A percentile compares a stretch with the other conserved stretches of the same genome.
phyloP scores from a whole-genome alignment of 2,329 filamentous ascomycete species.

The Zymoseptoria brevis region DNA sequence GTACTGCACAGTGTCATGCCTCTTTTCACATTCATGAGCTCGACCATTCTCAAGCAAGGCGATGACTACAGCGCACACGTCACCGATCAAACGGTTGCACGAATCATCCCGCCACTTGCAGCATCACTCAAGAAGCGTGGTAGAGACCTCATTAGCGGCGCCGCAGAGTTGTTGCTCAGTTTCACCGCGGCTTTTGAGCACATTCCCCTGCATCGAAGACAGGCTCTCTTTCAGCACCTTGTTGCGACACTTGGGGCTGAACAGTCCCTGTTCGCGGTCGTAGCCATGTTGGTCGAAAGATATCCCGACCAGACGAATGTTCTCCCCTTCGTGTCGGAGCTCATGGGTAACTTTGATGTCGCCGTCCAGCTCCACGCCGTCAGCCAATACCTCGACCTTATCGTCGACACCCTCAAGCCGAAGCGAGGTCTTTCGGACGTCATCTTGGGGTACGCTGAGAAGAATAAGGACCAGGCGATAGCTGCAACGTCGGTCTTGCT shows the following conservation, averaged over 20 bases:
- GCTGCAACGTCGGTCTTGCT: slow-evolving; percentile 32
- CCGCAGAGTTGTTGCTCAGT: slow-evolving; percentile 84
- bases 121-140: slow-evolving; percentile 71
- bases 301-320: slow-evolving; percentile 72
- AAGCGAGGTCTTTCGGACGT: slow-evolving; percentile 66
- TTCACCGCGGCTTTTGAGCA: slow-evolving; percentile 96
- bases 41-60: slow-evolving; percentile 79
- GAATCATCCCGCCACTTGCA: slow-evolving; percentile 86
- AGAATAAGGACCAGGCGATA: slow-evolving; percentile 27
- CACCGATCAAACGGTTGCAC: slow-evolving; percentile 84
- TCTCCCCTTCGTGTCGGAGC: slow-evolving; percentile 63
- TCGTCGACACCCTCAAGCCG: slow-evolving; percentile 65
- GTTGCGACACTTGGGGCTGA: slow-evolving; percentile 75
- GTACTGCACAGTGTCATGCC: slow-evolving; percentile 98
- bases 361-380: slow-evolving; percentile 66
- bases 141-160: slow-evolving; percentile 70
- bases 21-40: slow-evolving; percentile 97
- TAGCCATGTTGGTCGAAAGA: slow-evolving; percentile 84
- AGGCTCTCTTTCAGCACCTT: slow-evolving; percentile 74
- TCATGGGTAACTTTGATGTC: slow-evolving; percentile 65
- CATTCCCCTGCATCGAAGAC: slow-evolving; percentile 77
- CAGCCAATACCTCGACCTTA: slow-evolving; percentile 66
- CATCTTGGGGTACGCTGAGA: slow-evolving; percentile 57
- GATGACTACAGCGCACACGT: slow-evolving; percentile 97
- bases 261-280: slow-evolving; percentile 79